Conservation (phyloP, 1,139 yeast genomes). For the Nakaseomyces glabratus region DNA sequence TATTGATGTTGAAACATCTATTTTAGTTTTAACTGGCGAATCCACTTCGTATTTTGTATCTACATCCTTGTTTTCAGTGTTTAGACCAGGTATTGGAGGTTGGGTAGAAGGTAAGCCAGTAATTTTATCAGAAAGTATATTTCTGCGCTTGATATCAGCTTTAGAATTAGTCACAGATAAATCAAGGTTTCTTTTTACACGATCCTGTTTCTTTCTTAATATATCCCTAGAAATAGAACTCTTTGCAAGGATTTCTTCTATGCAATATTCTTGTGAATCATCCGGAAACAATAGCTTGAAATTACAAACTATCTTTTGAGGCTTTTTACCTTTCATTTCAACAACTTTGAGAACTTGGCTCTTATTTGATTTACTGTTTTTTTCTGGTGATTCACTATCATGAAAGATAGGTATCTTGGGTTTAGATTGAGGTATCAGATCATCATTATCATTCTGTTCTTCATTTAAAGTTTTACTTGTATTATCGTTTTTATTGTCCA, state of each 20-base stretch:
- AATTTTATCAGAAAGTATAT: background rate
- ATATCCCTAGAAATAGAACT: no score
- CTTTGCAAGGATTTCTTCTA: slow-evolving; percentile 52
- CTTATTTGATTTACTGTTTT: slow-evolving; percentile 16
- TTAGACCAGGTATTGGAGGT: slow-evolving; percentile 4
- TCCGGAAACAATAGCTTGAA: slow-evolving; percentile 46
- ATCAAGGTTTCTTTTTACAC: no score
- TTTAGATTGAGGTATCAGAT: no score
- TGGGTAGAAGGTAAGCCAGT: slow-evolving; percentile 7
- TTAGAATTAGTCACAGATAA: no score
- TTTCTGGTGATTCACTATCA: slow-evolving; percentile 13
- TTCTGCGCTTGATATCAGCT: slow-evolving; percentile 5
- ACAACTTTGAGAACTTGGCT: slow-evolving; percentile 37
- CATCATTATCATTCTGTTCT: no score
- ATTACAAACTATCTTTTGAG: slow-evolving; percentile 57
- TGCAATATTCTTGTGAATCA: slow-evolving; percentile 43
- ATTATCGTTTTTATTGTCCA: no score
- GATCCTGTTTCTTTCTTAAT: slow-evolving; percentile 1
- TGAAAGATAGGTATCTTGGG: slow-evolving; percentile 10
- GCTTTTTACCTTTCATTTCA: slow-evolving; percentile 46
- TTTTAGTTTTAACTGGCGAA: slow-evolving; percentile 1
- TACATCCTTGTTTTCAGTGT: background rate
- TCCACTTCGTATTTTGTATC: slow-evolving; percentile 8
- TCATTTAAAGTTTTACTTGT: no score
- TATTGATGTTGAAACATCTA: slow-evolving; percentile 20